Conservation (phyloP, 106 monocot species). For the Agapanthus africanus region DNA sequence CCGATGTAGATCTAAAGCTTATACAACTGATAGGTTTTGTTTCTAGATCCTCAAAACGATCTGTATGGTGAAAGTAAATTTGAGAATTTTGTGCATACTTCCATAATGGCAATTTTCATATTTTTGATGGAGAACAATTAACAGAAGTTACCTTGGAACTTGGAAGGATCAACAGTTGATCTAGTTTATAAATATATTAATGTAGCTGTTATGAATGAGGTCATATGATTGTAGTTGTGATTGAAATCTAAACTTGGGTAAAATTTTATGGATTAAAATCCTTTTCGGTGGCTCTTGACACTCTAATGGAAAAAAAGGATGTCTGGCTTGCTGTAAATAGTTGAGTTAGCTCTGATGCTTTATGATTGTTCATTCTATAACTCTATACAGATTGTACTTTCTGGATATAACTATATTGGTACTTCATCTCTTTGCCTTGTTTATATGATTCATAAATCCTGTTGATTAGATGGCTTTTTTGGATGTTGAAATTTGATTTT, state of each 20-base stretch:
- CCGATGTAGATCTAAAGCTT: too few relatives aligned
- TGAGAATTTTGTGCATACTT: not conserved
- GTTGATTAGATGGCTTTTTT: not conserved
- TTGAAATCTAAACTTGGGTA: not conserved
- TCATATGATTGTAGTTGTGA: not conserved
- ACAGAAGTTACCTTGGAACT: not conserved
- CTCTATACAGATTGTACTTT: not conserved
- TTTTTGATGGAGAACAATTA: not conserved
- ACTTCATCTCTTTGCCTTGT: not conserved
- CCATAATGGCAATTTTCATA: not conserved
- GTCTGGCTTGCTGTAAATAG: not conserved
- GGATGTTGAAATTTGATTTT: too few relatives aligned
- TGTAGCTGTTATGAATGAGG: not conserved
- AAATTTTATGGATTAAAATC: not conserved
- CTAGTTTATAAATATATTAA: not conserved
- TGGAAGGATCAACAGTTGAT: not conserved
- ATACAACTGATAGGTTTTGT: not conserved
- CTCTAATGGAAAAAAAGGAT: not conserved
- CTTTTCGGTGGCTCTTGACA: not conserved
- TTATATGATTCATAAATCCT: not conserved
- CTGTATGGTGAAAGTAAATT: not conserved
- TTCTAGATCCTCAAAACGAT: not conserved
- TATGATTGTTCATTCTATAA: not conserved
- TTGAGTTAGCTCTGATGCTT: not conserved
- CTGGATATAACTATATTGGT: too few relatives aligned